These are phyloP conservation scores for Thermochaetoides dissita DNA, from an alignment of 2,329 filamentous ascomycete species.

Conservation along the genomic window DNA sequence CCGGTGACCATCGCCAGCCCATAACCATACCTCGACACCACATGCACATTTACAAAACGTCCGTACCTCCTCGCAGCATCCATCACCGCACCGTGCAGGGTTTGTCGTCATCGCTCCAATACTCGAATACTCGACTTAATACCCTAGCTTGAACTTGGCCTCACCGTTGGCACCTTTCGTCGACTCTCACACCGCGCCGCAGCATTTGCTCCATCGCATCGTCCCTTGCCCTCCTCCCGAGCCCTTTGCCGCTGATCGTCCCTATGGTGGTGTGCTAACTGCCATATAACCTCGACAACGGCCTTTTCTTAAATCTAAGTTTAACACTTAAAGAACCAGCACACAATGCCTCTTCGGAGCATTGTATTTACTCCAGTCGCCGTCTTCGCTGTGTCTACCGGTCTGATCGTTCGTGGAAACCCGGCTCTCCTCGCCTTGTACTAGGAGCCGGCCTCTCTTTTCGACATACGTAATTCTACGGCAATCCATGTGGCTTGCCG, in stretches of 20 bases:
- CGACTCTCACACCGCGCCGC: conserved; percentile 4
- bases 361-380: conserved; percentile 43
- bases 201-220: conserved; percentile 1
- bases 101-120: too few species aligned
- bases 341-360: conserved; percentile 44
- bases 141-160: too few species aligned
- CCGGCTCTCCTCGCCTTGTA: conserved; percentile 27
- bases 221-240: conserved; percentile 1
- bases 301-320: too few species aligned
- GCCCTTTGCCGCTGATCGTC: conserved; percentile 4
- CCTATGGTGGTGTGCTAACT: conserved; percentile 21
- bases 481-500: conserved; percentile 27
- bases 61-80: conserved; percentile 8
- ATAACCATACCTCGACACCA: too few species aligned
- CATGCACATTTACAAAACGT: too few species aligned
- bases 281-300: conserved; percentile 17
- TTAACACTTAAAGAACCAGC: background rate
- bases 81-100: conserved; percentile 2
- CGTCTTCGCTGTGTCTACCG: conserved; percentile 47
- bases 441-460: conserved; percentile 28
- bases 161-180: conserved; percentile 1
- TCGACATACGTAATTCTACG: conserved; percentile 29
- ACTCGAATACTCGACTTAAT: too few species aligned
- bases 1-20: background rate
- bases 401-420: conserved; percentile 42